These are phyloP conservation scores for Vigna angularis DNA, from an alignment of 306 rosid species.

Conservation along the genomic window DNA sequence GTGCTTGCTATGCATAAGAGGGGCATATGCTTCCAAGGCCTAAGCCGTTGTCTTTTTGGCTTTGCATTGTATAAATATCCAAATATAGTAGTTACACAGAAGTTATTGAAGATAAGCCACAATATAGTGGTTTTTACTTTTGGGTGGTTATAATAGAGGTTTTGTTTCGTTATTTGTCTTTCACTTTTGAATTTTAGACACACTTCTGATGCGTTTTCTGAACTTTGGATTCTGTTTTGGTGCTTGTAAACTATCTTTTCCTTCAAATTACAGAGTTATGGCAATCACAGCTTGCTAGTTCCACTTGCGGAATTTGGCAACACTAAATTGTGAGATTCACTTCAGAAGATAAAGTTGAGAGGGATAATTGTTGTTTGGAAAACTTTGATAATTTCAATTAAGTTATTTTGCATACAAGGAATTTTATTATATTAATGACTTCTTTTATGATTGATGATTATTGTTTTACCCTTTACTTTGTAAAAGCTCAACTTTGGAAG, in stretches of 20 bases:
- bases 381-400: neutral
- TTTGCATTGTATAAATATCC: constrained; percentile 48
- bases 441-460: neutral
- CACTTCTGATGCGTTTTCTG: neutral
- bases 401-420: neutral
- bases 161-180: constrained; percentile 25
- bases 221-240: neutral
- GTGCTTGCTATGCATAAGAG: constrained; percentile 47
- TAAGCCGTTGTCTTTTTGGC: constrained; percentile 39
- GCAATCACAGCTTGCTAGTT: neutral
- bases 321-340: neutral
- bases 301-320: neutral
- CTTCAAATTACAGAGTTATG: neutral
- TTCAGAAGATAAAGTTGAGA: neutral
- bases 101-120: constrained; percentile 42
- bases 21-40: constrained; percentile 42
- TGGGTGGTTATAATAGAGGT: constrained; percentile 15
- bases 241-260: too few species aligned
- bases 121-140: constrained; percentile 33
- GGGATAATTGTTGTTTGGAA: neutral
- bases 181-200: constrained; percentile 7
- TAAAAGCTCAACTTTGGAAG: neutral
- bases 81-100: constrained; percentile 39
- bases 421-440: neutral
- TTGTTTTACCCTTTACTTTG: neutral